Conservation (phyloP, 108 stramenopile genomes). For the Pseudonitzschia pungens region DNA sequence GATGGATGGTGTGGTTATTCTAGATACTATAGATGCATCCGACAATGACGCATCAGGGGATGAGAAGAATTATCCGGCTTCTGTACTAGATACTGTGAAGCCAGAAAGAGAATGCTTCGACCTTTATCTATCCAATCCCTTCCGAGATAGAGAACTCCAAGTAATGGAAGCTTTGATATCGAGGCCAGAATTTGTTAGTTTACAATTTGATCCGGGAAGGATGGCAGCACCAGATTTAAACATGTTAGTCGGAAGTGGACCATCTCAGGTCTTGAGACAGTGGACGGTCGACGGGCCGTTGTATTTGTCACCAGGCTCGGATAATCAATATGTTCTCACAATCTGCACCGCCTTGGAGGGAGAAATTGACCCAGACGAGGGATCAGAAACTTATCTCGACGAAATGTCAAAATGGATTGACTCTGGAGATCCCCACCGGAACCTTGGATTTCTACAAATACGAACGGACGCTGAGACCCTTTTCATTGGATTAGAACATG, state of each 20-base stretch:
- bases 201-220: slow-evolving; percentile 31
- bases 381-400: slow-evolving; percentile 29
- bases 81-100: slow-evolving; percentile 10
- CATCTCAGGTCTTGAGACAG: slow-evolving; percentile 32
- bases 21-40: slow-evolving; percentile 6
- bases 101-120: slow-evolving; percentile 45
- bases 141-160: slow-evolving; percentile 26
- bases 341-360: slow-evolving; percentile 35
- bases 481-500: slow-evolving; percentile 44
- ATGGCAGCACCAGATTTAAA: slow-evolving; percentile 21
- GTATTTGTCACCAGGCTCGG: slow-evolving; percentile 38
- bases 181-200: slow-evolving; percentile 45
- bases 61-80: slow-evolving; percentile 11
- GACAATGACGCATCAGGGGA: not conserved
- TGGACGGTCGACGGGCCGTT: slow-evolving; percentile 37
- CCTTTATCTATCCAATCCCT: slow-evolving; percentile 60
- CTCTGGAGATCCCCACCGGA: slow-evolving; percentile 24
- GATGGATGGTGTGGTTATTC: not conserved
- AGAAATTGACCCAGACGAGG: slow-evolving; percentile 13
- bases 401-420: slow-evolving; percentile 40
- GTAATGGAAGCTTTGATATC: slow-evolving; percentile 59
- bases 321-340: slow-evolving; percentile 49
- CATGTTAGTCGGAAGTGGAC: slow-evolving; percentile 15
- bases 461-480: slow-evolving; percentile 47
- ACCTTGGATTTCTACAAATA: slow-evolving; percentile 57